Conservation (phyloP, 768 basidiomycete species). For the Panellus pusillus region DNA sequence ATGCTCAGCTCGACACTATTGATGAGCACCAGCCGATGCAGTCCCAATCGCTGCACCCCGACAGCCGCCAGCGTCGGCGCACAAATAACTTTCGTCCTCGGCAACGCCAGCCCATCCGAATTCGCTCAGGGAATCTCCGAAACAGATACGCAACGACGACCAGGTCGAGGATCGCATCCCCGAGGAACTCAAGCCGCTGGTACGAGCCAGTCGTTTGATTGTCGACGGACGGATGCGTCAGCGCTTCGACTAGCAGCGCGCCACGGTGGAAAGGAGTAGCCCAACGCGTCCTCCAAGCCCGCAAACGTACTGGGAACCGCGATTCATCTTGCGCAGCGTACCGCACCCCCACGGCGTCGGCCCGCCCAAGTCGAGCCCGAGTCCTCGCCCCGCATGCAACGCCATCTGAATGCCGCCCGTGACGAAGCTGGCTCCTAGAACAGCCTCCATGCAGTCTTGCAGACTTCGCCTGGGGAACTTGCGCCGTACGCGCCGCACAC, state of each 20-base stretch:
- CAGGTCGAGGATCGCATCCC: slow-evolving; percentile 76
- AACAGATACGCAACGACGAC: slow-evolving; percentile 74
- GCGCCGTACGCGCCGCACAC: slow-evolving; percentile 38
- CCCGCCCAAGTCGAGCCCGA: slow-evolving; percentile 77
- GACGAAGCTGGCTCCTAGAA: slow-evolving; percentile 74
- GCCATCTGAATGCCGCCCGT: slow-evolving; percentile 73
- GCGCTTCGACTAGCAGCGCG: slow-evolving; percentile 69
- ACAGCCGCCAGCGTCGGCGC: slow-evolving; percentile 70
- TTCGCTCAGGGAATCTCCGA: slow-evolving; percentile 65
- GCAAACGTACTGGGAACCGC: slow-evolving; percentile 48
- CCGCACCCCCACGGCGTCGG: slow-evolving; percentile 65
- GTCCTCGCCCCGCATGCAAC: slow-evolving; percentile 57
- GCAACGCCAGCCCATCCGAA: slow-evolving; percentile 74
- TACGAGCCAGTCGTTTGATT: slow-evolving; percentile 52
- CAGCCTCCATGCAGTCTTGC: slow-evolving; percentile 88
- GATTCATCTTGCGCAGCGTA: slow-evolving; percentile 39
- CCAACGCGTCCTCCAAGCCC: slow-evolving; percentile 60
- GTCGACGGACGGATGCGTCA: slow-evolving; percentile 82
- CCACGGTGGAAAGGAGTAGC: slow-evolving; percentile 68
- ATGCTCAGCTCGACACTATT: slow-evolving; percentile 67
- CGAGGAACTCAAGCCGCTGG: slow-evolving; percentile 85
- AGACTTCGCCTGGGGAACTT: slow-evolving; percentile 66
- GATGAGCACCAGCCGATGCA: slow-evolving; percentile 72
- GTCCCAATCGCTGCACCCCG: slow-evolving; percentile 58
- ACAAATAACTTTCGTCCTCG: slow-evolving; percentile 72